Base-by-base conservation (phyloP, 768 basidiomycete species). In the Pleurotus platypus region DNA sequence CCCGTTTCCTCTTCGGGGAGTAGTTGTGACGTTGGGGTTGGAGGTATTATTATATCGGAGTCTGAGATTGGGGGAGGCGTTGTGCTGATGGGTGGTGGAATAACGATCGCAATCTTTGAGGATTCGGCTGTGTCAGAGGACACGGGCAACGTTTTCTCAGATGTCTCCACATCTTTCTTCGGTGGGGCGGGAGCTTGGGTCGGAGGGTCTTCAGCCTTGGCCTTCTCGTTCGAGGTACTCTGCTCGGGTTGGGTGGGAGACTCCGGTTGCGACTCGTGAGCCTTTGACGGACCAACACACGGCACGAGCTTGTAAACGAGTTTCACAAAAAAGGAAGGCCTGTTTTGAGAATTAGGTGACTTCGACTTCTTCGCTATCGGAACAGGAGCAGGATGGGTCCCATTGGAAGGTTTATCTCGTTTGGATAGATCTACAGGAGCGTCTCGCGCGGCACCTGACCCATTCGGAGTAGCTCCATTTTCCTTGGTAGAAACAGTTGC, bases 251-350 rank as follows among this genome's bases (percentile, higher is more conserved):
- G 79, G 49, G 78, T 59, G 47, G 68, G 64, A 20, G 35, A 37
- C 43, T 58, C 61, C 46, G 55, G 54, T 46, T 84, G 79, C 49
- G 79, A 60, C 46, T 67, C 64, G 57, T 82, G 80, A n/a, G 77
- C 63, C 58, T 72, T 72, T 16, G 77, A 81, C 18, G 83, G 75
- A n/a, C 79, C 75, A 47, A 87, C 71, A 59, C 89, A 90, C 35
- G 88, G 89, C 49, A 89, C 77, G 54, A 90, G 77, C 58, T 80
- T 77, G 60, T 76, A 81, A 51, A 89, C 66, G 57, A 90, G 71
- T 66, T 77, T 83, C 51, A 81, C 78, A 58, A 87, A 69, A 62
- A 89, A 78, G 20, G 85, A 83, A 53, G 77, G 73, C 72, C 79
- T 79, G 61, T 54, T 37, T 26, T 16, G 37, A 22, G 51, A 35